Conservation (phyloP, 78 protist genomes). For the Bigelowiella natans region DNA sequence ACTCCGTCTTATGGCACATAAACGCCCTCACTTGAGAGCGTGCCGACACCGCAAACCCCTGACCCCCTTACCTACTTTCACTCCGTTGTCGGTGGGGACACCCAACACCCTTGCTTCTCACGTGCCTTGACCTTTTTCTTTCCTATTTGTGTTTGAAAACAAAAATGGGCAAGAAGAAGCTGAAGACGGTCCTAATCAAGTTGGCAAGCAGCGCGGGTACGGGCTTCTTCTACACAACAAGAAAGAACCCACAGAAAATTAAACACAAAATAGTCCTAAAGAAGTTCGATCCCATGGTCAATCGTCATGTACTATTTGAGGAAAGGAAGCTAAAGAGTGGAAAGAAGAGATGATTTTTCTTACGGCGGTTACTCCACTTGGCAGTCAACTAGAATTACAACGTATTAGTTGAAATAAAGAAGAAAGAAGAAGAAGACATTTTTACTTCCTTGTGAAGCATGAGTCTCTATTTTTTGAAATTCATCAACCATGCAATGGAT, state of each 20-base stretch:
- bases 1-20: too few relatives aligned
- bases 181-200: conserved; percentile 22
- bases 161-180: conserved; percentile 16
- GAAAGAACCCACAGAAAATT: conserved; percentile 4
- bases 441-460: not conserved
- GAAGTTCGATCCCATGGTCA: conserved; percentile 32
- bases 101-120: too few relatives aligned
- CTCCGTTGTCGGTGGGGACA: too few relatives aligned
- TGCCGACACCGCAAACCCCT: too few relatives aligned
- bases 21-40: too few relatives aligned
- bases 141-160: too few relatives aligned
- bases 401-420: not conserved
- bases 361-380: too few relatives aligned
- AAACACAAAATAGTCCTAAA: not conserved
- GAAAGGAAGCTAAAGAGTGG: conserved; percentile 16
- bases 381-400: too few relatives aligned
- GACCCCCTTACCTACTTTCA: too few relatives aligned
- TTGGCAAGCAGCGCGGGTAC: conserved; percentile 24
- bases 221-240: conserved; percentile 32
- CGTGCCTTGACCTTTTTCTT: too few relatives aligned
- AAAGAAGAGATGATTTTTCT: not conserved
- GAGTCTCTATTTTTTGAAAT: not conserved
- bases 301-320: conserved; percentile 20
- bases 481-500: too few relatives aligned
- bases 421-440: not conserved